phyloP scores from a whole-genome alignment of 2,329 filamentous ascomycete species.

The Alternaria incomplexa region DNA sequence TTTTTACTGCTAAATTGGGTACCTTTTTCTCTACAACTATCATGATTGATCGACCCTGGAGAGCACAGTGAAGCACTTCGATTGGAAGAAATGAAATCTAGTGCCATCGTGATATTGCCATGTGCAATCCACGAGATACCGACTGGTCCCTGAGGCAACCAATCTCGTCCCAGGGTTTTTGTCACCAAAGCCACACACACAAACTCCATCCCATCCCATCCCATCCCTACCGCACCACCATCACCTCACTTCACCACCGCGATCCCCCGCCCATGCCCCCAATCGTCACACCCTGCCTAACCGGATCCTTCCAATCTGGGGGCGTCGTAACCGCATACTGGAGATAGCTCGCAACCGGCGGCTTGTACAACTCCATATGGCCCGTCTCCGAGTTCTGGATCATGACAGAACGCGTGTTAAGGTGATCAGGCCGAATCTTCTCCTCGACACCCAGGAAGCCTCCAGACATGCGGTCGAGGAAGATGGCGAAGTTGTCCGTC shows the following conservation, averaged over 20 bases:
- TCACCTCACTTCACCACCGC: constrained; percentile 1
- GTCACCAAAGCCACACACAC: not conserved
- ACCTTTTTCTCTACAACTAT: not conserved
- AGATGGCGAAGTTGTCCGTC: constrained; percentile 41
- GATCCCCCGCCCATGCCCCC: constrained; percentile 11
- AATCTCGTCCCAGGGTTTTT: not conserved
- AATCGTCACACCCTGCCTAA: constrained; percentile 16
- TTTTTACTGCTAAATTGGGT: not conserved
- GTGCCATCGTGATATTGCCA: not conserved
- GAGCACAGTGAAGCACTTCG: not conserved
- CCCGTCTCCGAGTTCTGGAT: constrained; percentile 29
- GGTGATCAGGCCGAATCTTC: constrained; percentile 38
- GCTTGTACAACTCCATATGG: constrained; percentile 30
- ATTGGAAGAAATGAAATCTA: not conserved
- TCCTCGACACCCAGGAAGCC: constrained; percentile 49
- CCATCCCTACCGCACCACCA: not conserved
- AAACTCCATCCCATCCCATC: not conserved
- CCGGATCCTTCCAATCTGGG: constrained; percentile 38
- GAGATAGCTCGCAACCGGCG: constrained; percentile 35
- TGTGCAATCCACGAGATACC: not conserved
- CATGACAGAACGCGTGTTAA: constrained; percentile 28
- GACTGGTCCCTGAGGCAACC: not conserved
- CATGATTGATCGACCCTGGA: not conserved
- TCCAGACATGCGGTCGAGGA: constrained; percentile 50
- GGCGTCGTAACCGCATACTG: constrained; percentile 41